Percentiles rank a stretch among this genome's conserved stretches.
Evolutionary conservation across 768 basidiomycete species (phyloP).

Genomic region (Melanogaster broomeanus): DNA sequence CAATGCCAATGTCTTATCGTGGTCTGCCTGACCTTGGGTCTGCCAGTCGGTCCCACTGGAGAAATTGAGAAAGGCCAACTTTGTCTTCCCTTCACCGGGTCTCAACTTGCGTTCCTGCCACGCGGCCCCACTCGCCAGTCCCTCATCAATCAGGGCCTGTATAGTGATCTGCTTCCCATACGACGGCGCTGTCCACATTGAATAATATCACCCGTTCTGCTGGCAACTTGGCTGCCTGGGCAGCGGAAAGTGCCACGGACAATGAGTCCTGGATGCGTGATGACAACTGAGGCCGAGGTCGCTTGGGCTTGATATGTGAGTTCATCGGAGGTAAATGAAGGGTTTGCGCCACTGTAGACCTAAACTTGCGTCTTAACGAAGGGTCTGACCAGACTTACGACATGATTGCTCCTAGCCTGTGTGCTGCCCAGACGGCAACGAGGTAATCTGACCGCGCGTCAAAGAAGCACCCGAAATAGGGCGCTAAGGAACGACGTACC

Average conservation of each 20-base stretch:
- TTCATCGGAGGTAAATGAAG: slow-evolving; percentile 57
- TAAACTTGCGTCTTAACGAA: not conserved
- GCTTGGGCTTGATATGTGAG: slow-evolving; percentile 55
- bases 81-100: slow-evolving; percentile 65
- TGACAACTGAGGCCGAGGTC: slow-evolving; percentile 48
- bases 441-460: slow-evolving; percentile 46
- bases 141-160: slow-evolving; percentile 49
- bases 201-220: slow-evolving; percentile 46
- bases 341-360: slow-evolving; percentile 58
- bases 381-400: slow-evolving; percentile 48
- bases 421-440: slow-evolving; percentile 55
- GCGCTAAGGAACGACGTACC: slow-evolving; percentile 37
- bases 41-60: slow-evolving; percentile 79
- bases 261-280: slow-evolving; percentile 50
- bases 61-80: slow-evolving; percentile 70
- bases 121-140: slow-evolving; percentile 36
- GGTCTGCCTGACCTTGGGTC: slow-evolving; percentile 55
- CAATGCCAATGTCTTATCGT: not conserved
- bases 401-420: slow-evolving; percentile 56
- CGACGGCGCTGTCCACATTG: slow-evolving; percentile 25
- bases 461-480: not conserved
- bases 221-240: slow-evolving; percentile 40
- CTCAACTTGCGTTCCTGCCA: slow-evolving; percentile 54
- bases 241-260: slow-evolving; percentile 46
- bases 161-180: slow-evolving; percentile 36